Evolutionary conservation across 352 stramenopile species (phyloP), one percentile per base, ranked within the genome.

Genomic region (Phytophthora gonapodyides): DNA sequence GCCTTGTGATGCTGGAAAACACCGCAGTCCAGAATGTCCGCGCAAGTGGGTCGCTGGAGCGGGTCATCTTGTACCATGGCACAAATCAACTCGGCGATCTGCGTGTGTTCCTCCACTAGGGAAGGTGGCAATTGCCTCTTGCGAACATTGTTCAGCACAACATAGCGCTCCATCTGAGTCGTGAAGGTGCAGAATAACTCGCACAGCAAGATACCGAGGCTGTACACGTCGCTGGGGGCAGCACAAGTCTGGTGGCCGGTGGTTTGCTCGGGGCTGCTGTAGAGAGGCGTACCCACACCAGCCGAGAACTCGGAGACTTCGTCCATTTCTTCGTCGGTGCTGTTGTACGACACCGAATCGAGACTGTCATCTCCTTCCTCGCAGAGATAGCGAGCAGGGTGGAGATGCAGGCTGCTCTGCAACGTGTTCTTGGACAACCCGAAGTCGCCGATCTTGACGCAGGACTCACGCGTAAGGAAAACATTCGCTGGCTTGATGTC

Each of bases 401-500:
- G 71, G 13, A 91, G 78, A 15, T 85, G 77, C 21, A 89, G 54
- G 49, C 69, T 83, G 38, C 54, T 81, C 43, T 89, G 70, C 8
- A 91, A 45, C 5, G 78, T 86, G 55, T 88, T 87, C 58, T 89
- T 91, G 7, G 85, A 85, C 19, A 94, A 54, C 5, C 85, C 85
- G 56, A 94, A 94, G 69, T 94, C 85, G 21, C 83, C 85, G 55
- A 94, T 93, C 64, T 93, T 93, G 16, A 94, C 83, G 42, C 75
- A 86, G 2, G 73, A 88, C 45, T 88, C 78, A 17, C 71, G 71
- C 0, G 82, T 93, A 33, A 94, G 77, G 44, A 94, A 94, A 30
- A 94, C 73, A 43, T 94, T 94, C 12, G 85, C 81, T 0, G 85
- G 85, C 36, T 94, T 94, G 57, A 94, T 89, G 43, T 94, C 85